Base-by-base conservation (phyloP, 352 stramenopile genomes). In the Phytophthora capsici region DNA sequence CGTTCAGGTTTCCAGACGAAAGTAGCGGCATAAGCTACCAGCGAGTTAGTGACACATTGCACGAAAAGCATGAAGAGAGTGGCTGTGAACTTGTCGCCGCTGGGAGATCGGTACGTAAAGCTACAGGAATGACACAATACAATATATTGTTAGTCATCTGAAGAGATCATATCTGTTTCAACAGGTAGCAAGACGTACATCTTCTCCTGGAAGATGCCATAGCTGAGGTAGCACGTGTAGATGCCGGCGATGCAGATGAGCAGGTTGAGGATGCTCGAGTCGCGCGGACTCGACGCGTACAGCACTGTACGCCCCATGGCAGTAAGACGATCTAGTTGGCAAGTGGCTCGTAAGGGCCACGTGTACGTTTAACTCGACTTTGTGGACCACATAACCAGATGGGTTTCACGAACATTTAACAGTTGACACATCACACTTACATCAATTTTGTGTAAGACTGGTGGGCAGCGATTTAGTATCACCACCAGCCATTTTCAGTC, bases 191-290 rank as follows among this genome's bases (percentile, higher is more conserved):
- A 7, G 8, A 25, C 78, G 60, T 80, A 97, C 84, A 98, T 98
- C 81, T 98, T 94, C 77, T 98, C 91, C 71, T 98, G 91, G 63
- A 97, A 96, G 67, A 98, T 95, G 54, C 91, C 91, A 69, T 96
- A 97, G 10, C 86, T 95, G 41, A 98, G 64, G 78, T 98, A 98
- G 76, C 89, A 98, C 19, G 74, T 82, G 80, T 98, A 98, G 78
- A 98, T 98, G 60, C 91, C 91, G 38, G 62, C 79, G 47, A 97
- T 92, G 66, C 86, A 95, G 23, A 97, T 62, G 22, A 85, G 51
- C 28, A 98, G 79, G 73, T 98, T 95, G 13, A 86, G 6, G 64
- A 93, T 75, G 71, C 85, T 90, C 57, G 82, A 83, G 71, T 88
- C 71, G 40, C 63, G 71, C 23, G 75, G 67, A 67, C 67, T 64